A percentile compares a stretch with the other conserved stretches of the same genome.
Conservation (phyloP, 2,329 filamentous ascomycete species). For the Tolypocladium sp. region DNA sequence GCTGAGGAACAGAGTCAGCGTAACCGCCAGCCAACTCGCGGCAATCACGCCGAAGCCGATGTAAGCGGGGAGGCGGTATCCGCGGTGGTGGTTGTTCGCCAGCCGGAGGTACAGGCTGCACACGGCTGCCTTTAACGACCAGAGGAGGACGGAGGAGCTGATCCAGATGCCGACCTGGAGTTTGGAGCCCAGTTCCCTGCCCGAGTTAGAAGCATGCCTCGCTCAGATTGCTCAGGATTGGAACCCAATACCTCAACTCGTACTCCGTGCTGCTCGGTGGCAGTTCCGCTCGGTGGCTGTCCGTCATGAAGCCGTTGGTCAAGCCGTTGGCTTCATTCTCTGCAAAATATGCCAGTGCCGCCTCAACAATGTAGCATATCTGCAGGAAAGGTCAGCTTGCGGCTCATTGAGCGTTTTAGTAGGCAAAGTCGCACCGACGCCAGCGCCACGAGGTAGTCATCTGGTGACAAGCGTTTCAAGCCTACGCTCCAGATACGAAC, state of each 20-base stretch:
- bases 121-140: conserved; percentile 6
- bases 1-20: conserved; percentile 2
- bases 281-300: background rate
- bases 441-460: background rate
- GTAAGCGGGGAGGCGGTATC: background rate
- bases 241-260: background rate
- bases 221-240: too few species aligned
- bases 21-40: conserved; percentile 1
- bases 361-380: conserved; percentile 1
- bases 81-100: background rate
- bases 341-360: conserved; percentile 1
- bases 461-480: background rate
- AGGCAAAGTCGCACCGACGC: background rate
- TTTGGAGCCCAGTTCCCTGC: conserved; percentile 6
- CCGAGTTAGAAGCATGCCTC: background rate
- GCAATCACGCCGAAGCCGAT: conserved; percentile 2
- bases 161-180: conserved; percentile 5
- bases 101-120: conserved; percentile 1
- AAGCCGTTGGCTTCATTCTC: conserved; percentile 1
- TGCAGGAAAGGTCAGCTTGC: background rate
- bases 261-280: background rate
- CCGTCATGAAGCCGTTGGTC: conserved; percentile 1
- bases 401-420: background rate
- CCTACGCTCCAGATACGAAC: background rate
- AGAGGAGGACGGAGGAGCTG: conserved; percentile 3